These are phyloP conservation scores for Ceratocystis cacaofunesta DNA, from an alignment of 2,329 filamentous ascomycete genomes.

Conservation along the genomic window DNA sequence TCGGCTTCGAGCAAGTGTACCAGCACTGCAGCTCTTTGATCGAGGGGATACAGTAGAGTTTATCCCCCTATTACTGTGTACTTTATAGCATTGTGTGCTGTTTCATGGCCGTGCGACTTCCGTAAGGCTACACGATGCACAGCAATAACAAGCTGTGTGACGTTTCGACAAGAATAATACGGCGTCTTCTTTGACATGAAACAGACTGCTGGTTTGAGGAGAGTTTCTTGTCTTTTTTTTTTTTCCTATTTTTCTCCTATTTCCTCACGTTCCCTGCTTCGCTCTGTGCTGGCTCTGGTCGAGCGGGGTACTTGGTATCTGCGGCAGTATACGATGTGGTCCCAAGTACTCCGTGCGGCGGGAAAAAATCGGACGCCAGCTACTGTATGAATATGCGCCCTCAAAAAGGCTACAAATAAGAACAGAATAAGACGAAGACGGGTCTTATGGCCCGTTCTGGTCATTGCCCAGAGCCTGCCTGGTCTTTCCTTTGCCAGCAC, in stretches of 20 bases:
- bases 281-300: background rate
- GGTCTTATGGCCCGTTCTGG: background rate
- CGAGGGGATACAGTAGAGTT: background rate
- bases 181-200: background rate
- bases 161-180: constrained; percentile 6
- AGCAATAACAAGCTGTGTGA: background rate
- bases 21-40: background rate
- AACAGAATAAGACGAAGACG: background rate
- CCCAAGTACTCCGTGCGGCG: constrained; percentile 7
- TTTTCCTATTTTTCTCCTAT: background rate
- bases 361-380: background rate
- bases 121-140: constrained; percentile 1
- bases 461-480: background rate
- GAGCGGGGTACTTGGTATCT: constrained; percentile 6
- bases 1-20: background rate
- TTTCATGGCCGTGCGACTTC: constrained; percentile 1
- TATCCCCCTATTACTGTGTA: background rate
- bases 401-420: background rate
- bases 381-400: background rate
- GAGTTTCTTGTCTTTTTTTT: constrained; percentile 2
- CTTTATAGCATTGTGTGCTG: background rate
- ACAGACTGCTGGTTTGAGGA: background rate
- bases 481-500: background rate
- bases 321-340: background rate
- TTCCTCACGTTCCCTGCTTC: background rate